Base-by-base conservation (phyloP, 2,329 filamentous ascomycete genomes). In the Thielaviopsis ethacetica region DNA sequence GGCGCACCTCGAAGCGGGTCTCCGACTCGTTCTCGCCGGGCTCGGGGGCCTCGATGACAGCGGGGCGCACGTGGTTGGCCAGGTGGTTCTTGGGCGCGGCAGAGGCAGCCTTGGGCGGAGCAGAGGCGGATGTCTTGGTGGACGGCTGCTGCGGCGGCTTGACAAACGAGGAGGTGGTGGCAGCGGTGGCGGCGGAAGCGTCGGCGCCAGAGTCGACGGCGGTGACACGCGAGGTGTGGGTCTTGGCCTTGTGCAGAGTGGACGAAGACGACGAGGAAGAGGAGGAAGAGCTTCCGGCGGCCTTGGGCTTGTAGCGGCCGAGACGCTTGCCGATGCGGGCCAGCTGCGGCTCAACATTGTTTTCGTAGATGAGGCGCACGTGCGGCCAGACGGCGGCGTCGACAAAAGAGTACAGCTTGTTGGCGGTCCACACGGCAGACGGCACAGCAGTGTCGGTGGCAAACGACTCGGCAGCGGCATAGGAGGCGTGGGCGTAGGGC, bases 271-370 rank as follows among this genome's bases (percentile, higher is more conserved):
- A 44, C 12, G 3, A 44, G 12, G 10, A 41, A 41, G 10, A 41
- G 38, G 10, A 41, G 12, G 26, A 27, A 34, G 30, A 9, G 6
- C 24, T 59, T 10, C 68, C 59, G 64, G 72, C 74, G 34, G 65
- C 63, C 60, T 71, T 73, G 21, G 80, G 77, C 63, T 77, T 83
- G 70, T 90, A 88, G 54, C 86, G 78, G 49, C 90, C 91, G 12
- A 98, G 79, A 53, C 91, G 84, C 72, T 96, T 86, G 13, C 88
- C 88, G 66, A 98, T 97, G 66, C 90, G 88, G 59, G 91, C 81
- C 15, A 98, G 78, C 71, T 98, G 94, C 15, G 94, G 94, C 72
- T 97, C 91, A 3, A 98, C 91, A 65, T 95, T 95, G 67, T 95
- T 84, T 12, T 84, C 81, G 67, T 97, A 97, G 5, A 96, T 73